Evolutionary conservation across 2,329 filamentous ascomycete genomes (phyloP).

Genomic region (Pseudogymnoascus pannorum): DNA sequence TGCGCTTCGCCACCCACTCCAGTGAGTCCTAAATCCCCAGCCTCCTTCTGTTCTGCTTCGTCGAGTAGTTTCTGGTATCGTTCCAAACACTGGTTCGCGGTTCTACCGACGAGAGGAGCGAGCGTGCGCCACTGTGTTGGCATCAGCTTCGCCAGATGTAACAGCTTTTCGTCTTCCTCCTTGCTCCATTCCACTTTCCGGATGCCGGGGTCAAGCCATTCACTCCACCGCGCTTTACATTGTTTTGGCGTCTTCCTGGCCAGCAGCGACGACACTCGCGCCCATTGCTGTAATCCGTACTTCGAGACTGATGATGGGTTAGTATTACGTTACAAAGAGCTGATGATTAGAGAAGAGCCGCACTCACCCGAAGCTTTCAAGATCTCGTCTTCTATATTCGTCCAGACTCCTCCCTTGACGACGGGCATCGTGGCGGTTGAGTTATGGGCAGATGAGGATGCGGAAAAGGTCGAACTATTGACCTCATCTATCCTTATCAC

Average conservation of each 20-base stretch:
- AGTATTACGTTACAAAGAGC: neutral
- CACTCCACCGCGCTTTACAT: slow-evolving; percentile 96
- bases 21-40: slow-evolving; percentile 69
- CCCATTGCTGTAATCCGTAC: slow-evolving; percentile 96
- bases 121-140: slow-evolving; percentile 99
- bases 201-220: slow-evolving; percentile 97
- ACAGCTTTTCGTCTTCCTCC: slow-evolving; percentile 94
- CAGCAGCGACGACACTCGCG: slow-evolving; percentile 91
- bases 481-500: slow-evolving; percentile 7
- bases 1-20: slow-evolving; percentile 82
- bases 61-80: slow-evolving; percentile 95
- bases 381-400: slow-evolving; percentile 85
- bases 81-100: slow-evolving; percentile 93
- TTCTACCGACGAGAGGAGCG: slow-evolving; percentile 90
- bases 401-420: slow-evolving; percentile 70
- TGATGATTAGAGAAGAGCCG: neutral
- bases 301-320: slow-evolving; percentile 63
- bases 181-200: slow-evolving; percentile 99
- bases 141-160: slow-evolving; percentile 97
- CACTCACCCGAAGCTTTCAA: slow-evolving; percentile 59
- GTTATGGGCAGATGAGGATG: neutral
- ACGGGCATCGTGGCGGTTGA: slow-evolving; percentile 51
- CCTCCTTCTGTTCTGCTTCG: slow-evolving; percentile 86
- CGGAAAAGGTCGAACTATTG: neutral
- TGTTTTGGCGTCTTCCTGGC: slow-evolving; percentile 98